Conservation (phyloP, 2,329 filamentous ascomycete species). For the Fulvia fulva region DNA sequence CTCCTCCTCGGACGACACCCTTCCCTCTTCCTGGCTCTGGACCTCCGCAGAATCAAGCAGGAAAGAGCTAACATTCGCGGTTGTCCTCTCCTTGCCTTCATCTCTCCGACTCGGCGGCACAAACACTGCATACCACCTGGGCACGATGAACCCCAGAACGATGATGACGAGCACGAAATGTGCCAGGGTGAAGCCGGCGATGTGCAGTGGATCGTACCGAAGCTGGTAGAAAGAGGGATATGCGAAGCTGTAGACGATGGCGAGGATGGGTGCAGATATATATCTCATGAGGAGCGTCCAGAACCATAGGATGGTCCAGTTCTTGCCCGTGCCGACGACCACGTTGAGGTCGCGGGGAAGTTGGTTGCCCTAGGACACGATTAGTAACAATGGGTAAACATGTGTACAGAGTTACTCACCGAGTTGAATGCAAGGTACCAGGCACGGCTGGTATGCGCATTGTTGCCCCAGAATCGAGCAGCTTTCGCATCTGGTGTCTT, state of each 20-base stretch:
- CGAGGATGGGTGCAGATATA: slow-evolving; percentile 49
- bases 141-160: background rate
- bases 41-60: no score
- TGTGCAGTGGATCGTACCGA: slow-evolving; percentile 33
- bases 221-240: slow-evolving; percentile 47
- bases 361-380: slow-evolving; percentile 4
- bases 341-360: slow-evolving; percentile 51
- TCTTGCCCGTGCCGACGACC: slow-evolving; percentile 51
- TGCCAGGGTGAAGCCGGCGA: slow-evolving; percentile 46
- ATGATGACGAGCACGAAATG: slow-evolving; percentile 7
- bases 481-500: slow-evolving; percentile 9
- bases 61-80: background rate
- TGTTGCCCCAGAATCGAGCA: slow-evolving; percentile 4
- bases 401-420: no score
- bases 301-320: slow-evolving; percentile 55
- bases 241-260: slow-evolving; percentile 51
- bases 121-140: background rate
- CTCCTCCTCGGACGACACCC: no score
- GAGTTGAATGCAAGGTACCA: slow-evolving; percentile 58
- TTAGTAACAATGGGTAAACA: background rate
- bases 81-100: background rate
- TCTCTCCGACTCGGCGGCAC: background rate
- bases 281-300: slow-evolving; percentile 51
- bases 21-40: no score
- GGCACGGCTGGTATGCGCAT: slow-evolving; percentile 32